Base-by-base conservation (phyloP, 73 alveolate genomes). In the Stentor coeruleus region DNA sequence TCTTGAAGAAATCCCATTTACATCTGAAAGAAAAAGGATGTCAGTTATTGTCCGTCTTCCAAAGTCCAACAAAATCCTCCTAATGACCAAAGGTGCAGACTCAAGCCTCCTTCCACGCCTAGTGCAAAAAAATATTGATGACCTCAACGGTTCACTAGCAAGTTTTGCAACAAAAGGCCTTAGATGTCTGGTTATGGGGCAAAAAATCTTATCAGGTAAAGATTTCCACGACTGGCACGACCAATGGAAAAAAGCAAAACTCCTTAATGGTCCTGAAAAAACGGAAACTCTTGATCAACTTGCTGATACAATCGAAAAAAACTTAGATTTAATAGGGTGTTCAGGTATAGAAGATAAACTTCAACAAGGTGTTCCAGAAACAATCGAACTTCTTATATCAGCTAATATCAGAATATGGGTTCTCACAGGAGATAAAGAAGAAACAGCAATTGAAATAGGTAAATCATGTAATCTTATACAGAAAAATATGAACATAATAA, bases 341-440 rank as follows among this genome's bases (percentile, higher is more conserved):
- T 82, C 97, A 38, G 99, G 97, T 0, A 89, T 93, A 30, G 99
- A 95, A 86, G 99, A 95, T 87, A 92, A 93, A 74, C 93, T 95
- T 30, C 91, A 95, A 80, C 93, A 91, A 76, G 97, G 96, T 3
- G 99, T 95, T 1, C 99, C 98, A 2, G 93, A 85, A 59, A 88
- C 98, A 4, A 95, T 95, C 41, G 92, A 84, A 36, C 80, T 82
- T 38, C 77, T 95, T 55, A 81, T 87, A 38, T 90, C 81, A 58
- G 92, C 98, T n/a, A 93, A 91, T 26, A 95, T 95, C 58, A 81
- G 95, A 81, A 81, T 95, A 38, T 95, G 97, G 96, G 89, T 95
- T 83, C 84, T 93, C 55, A 93, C 98, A 3, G 98, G 98, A 26
- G 98, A 93, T 82, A 93, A 93, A 76, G 81, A 92, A 80, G 97